A percentile compares a stretch with the other conserved stretches of the same genome.
phyloP scores from a whole-genome alignment of 208 protist genomes.

The Acanthamoeba rhysodes region DNA sequence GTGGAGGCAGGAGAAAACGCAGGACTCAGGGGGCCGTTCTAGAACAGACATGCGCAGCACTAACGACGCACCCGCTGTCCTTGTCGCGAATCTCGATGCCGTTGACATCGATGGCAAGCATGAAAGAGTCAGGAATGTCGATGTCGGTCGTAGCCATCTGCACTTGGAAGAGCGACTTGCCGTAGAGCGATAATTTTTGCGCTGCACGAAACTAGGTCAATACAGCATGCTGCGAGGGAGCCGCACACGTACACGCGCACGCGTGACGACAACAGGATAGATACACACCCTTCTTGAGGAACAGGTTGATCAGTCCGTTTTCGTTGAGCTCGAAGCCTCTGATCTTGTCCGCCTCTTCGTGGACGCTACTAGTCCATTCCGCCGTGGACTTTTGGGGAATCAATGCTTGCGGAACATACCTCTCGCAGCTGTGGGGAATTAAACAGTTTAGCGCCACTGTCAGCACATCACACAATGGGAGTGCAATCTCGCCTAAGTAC shows the following conservation, averaged over 20 bases:
- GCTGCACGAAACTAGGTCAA: not conserved
- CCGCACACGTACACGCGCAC: not conserved
- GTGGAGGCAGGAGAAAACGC: not conserved
- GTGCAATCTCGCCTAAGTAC: not conserved
- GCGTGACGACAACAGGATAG: not conserved
- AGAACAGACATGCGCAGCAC: not conserved
- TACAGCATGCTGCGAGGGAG: not conserved
- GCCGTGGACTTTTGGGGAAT: not conserved
- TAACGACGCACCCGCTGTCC: not conserved
- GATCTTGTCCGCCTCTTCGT: not conserved
- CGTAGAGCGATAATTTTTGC: conserved; percentile 11
- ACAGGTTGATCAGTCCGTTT: not conserved
- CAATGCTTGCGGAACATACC: not conserved
- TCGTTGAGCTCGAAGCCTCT: not conserved
- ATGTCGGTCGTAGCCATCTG: conserved; percentile 9
- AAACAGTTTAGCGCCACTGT: not conserved
- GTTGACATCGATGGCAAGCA: not conserved
- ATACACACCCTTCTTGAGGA: conserved; percentile 6
- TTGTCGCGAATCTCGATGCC: conserved; percentile 36
- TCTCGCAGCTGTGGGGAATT: not conserved
- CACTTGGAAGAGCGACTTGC: conserved; percentile 29
- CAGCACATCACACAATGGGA: no score
- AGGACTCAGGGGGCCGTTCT: no score
- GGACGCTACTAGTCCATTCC: not conserved
- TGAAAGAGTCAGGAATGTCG: conserved; percentile 7